These are phyloP conservation scores for Exsudoporus frostii DNA, from an alignment of 768 basidiomycete species.

Conservation along the genomic window DNA sequence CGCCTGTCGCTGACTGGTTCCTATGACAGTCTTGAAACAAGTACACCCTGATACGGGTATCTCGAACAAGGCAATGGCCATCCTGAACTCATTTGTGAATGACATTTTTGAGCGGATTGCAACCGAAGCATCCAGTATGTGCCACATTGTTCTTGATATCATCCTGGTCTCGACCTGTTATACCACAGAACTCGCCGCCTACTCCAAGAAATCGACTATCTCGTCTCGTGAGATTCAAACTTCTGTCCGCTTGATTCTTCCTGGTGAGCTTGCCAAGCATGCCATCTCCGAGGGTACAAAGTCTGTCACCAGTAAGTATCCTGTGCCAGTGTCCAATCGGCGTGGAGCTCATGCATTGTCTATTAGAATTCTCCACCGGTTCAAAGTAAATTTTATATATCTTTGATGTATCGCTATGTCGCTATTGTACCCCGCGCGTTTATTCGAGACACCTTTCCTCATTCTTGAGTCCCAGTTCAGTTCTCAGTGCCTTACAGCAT, in stretches of 20 bases:
- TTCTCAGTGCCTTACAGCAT: neutral
- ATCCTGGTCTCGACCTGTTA: neutral
- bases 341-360: slow-evolving; percentile 10
- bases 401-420: slow-evolving; percentile 32
- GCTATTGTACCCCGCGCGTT: slow-evolving; percentile 28
- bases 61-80: slow-evolving; percentile 86
- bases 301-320: slow-evolving; percentile 59
- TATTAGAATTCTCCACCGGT: slow-evolving; percentile 57
- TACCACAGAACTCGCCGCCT: slow-evolving; percentile 67
- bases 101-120: slow-evolving; percentile 83
- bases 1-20: neutral
- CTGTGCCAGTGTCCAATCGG: neutral
- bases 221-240: slow-evolving; percentile 92
- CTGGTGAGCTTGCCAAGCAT: slow-evolving; percentile 84
- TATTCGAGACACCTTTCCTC: slow-evolving; percentile 32
- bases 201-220: slow-evolving; percentile 89
- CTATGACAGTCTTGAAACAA: slow-evolving; percentile 71
- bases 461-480: neutral
- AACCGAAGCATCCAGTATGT: slow-evolving; percentile 65
- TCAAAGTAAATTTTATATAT: slow-evolving; percentile 43
- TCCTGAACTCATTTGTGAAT: slow-evolving; percentile 81
- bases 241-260: slow-evolving; percentile 76
- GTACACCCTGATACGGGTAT: slow-evolving; percentile 94
- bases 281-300: slow-evolving; percentile 85
- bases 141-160: neutral